Evolutionary conservation across 1,139 yeast genomes (phyloP).

Genomic region (Pichia sp.): DNA sequence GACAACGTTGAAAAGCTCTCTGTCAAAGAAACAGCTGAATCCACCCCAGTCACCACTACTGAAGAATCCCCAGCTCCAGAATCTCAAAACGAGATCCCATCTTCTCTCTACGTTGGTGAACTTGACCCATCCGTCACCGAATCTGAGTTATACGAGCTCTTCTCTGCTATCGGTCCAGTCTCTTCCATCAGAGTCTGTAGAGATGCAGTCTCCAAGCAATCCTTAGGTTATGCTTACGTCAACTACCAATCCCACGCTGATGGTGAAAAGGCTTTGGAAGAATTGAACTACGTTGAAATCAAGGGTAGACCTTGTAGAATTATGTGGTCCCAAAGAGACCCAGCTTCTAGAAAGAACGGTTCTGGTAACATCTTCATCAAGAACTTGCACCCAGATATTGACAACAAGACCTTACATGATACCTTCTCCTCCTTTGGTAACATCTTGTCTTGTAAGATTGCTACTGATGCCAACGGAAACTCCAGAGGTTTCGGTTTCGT

Average conservation of each 20-base stretch:
- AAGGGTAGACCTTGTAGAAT: slow-evolving; percentile 98
- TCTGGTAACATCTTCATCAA: slow-evolving; percentile 96
- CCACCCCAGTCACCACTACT: slow-evolving; percentile 28
- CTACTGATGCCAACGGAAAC: slow-evolving; percentile 86
- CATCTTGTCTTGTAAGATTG: slow-evolving; percentile 95
- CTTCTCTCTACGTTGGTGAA: slow-evolving; percentile 97
- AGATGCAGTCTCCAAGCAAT: slow-evolving; percentile 95
- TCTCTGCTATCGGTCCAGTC: slow-evolving; percentile 93
- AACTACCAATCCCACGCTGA: slow-evolving; percentile 87
- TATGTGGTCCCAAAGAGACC: slow-evolving; percentile 99
- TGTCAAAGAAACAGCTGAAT: slow-evolving; percentile 30
- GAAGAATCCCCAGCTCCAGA: slow-evolving; percentile 33
- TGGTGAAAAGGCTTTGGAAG: slow-evolving; percentile 93
- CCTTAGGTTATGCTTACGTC: slow-evolving; percentile 97
- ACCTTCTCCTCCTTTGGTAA: slow-evolving; percentile 96
- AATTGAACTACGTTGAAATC: slow-evolving; percentile 87
- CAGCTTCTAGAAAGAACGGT: slow-evolving; percentile 91
- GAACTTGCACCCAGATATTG: slow-evolving; percentile 97
- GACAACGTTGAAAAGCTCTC: slow-evolving; percentile 51
- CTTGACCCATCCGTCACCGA: slow-evolving; percentile 90
- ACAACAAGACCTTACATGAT: slow-evolving; percentile 97
- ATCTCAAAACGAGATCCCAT: slow-evolving; percentile 36
- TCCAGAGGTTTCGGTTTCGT: slow-evolving; percentile 98
- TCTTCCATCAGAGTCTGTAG: slow-evolving; percentile 98
- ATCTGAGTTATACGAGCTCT: slow-evolving; percentile 89